These are phyloP conservation scores for Vanderwaltozyma polyspora DNA, from an alignment of 805 yeast genomes.

Conservation along the genomic window DNA sequence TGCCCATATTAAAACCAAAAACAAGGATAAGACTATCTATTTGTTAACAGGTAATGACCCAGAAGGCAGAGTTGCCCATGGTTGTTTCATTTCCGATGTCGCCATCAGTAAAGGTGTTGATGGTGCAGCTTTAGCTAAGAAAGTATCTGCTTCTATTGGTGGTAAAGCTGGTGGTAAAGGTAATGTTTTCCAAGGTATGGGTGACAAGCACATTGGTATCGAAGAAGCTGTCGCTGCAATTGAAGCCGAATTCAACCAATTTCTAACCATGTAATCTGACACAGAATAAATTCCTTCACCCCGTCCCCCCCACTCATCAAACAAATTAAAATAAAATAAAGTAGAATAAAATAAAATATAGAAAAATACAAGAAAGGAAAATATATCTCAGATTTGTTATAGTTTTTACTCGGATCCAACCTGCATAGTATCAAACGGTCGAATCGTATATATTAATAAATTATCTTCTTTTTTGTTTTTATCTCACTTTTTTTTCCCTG, in stretches of 20 bases:
- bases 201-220: conserved; percentile 64
- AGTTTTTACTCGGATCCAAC: too few relatives aligned
- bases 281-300: too few relatives aligned
- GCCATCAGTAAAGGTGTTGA: conserved; percentile 60
- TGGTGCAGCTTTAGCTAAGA: conserved; percentile 62
- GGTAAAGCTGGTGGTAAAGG: conserved; percentile 99
- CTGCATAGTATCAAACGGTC: too few relatives aligned
- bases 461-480: too few relatives aligned
- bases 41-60: conserved; percentile 59
- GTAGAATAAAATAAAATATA: too few relatives aligned
- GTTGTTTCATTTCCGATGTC: conserved; percentile 72
- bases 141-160: conserved; percentile 67
- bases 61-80: conserved; percentile 81
- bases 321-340: too few relatives aligned
- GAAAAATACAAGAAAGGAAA: too few relatives aligned
- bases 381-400: too few relatives aligned
- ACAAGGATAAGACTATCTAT: conserved; percentile 65
- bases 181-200: conserved; percentile 93
- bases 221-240: conserved; percentile 66
- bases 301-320: too few relatives aligned
- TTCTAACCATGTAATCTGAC: conserved; percentile 27
- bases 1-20: conserved; percentile 65
- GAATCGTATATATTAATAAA: too few relatives aligned
- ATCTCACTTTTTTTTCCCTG: too few relatives aligned
- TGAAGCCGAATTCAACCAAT: conserved; percentile 46